These are phyloP conservation scores for Rhodomyrtus tomentosa DNA, from an alignment of 345 rosid species.

Conservation along the genomic window DNA sequence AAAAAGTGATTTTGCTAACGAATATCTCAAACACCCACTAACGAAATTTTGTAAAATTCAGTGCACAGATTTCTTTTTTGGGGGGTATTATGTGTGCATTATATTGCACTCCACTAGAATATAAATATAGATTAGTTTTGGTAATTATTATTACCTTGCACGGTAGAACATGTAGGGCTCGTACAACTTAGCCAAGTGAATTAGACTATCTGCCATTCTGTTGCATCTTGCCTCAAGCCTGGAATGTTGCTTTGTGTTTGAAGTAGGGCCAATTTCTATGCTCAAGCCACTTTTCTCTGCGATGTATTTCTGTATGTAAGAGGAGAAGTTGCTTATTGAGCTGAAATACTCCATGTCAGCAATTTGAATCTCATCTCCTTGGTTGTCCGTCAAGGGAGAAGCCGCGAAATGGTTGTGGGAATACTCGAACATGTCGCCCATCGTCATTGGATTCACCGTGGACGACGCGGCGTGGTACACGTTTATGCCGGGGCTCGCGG, in stretches of 20 bases:
- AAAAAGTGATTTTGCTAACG: no score
- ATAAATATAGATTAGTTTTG: neutral
- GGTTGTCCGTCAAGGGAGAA: neutral
- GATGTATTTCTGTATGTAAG: neutral
- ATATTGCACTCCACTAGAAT: neutral
- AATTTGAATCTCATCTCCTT: slow-evolving; percentile 1
- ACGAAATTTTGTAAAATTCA: no score
- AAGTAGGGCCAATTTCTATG: neutral
- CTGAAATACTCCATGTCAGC: neutral
- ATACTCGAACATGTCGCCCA: neutral
- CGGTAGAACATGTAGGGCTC: neutral
- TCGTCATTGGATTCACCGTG: slow-evolving; percentile 2
- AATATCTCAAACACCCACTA: no score
- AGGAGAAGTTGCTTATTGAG: slow-evolving; percentile 3
- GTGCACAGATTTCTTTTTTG: neutral
- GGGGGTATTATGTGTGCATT: neutral
- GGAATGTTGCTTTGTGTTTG: neutral
- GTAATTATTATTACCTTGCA: slow-evolving; percentile 3
- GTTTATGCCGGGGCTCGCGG: neutral
- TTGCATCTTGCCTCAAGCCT: neutral
- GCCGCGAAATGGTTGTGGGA: slow-evolving; percentile 5
- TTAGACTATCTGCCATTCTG: neutral
- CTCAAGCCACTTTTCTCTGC: neutral
- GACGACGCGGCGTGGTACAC: slow-evolving; percentile 17
- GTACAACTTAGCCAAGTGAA: slow-evolving; percentile 1